A percentile compares a stretch with the other conserved stretches of the same genome.
phyloP scores from a whole-genome alignment of 106 monocot genomes.

The Allium cepa region DNA sequence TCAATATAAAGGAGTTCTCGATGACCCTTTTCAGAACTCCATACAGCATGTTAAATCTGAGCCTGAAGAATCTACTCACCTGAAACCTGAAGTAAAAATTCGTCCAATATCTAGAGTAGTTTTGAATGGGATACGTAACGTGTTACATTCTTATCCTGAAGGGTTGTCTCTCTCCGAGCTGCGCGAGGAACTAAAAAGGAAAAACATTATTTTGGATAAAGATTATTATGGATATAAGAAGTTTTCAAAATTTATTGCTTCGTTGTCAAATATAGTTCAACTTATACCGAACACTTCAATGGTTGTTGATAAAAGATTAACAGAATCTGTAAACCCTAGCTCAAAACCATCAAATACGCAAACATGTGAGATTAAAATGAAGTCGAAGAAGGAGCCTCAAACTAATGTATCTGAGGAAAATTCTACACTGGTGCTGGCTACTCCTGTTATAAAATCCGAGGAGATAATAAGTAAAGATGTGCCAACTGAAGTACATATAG shows the following conservation, averaged over 20 bases:
- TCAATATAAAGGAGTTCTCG: conserved; percentile 51
- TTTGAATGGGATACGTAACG: conserved; percentile 38
- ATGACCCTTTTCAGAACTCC: conserved; percentile 42
- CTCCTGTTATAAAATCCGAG: background rate
- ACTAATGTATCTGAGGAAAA: conserved; percentile 5
- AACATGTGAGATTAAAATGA: conserved; percentile 4
- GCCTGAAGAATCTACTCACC: conserved; percentile 37
- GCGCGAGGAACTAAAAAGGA: conserved; percentile 40
- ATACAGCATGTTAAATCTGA: conserved; percentile 16
- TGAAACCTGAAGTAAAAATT: conserved; percentile 36
- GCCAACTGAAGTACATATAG: background rate
- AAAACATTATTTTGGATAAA: conserved; percentile 44
- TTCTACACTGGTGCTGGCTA: background rate
- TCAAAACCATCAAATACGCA: background rate
- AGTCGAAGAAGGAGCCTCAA: conserved; percentile 9
- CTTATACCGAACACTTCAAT: conserved; percentile 30
- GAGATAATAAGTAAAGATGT: conserved; percentile 5
- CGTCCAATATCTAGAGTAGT: conserved; percentile 46
- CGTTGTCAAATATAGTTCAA: conserved; percentile 48
- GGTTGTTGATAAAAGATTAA: conserved; percentile 28
- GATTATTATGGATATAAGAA: conserved; percentile 72
- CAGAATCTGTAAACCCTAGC: conserved; percentile 17
- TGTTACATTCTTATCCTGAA: conserved; percentile 53
- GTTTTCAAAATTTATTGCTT: conserved; percentile 51
- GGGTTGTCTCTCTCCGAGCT: conserved; percentile 50